Percentiles rank a stretch among this genome's conserved stretches.
phyloP scores from a whole-genome alignment of 2,329 filamentous ascomycete genomes.

The Hortaea sp. region DNA sequence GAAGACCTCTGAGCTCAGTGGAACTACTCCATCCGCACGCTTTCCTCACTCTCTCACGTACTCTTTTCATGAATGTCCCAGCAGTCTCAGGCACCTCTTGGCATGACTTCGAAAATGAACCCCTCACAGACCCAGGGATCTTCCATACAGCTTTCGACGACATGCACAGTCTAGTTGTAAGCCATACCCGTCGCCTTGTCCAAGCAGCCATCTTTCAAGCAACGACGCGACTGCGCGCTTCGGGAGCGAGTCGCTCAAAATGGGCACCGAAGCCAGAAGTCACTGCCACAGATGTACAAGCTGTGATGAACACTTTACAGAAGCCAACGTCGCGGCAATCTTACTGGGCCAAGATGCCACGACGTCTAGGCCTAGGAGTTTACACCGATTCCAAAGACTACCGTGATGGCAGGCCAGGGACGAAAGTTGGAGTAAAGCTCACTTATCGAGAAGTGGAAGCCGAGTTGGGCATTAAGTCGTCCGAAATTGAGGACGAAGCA shows the following conservation, averaged over 20 bases:
- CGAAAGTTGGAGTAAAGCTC: constrained; percentile 17
- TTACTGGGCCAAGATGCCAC: constrained; percentile 44
- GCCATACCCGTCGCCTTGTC: constrained; percentile 60
- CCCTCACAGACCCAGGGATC: constrained; percentile 49
- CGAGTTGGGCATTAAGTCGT: constrained; percentile 20
- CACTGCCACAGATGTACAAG: constrained; percentile 38
- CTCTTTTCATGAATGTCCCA: constrained; percentile 64
- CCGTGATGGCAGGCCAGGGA: constrained; percentile 15
- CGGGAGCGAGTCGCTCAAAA: constrained; percentile 15
- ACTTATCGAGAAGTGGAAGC: constrained; percentile 34
- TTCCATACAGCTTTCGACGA: constrained; percentile 67
- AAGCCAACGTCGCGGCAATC: constrained; percentile 36
- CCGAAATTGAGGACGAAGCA: constrained; percentile 3
- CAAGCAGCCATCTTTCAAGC: constrained; percentile 60
- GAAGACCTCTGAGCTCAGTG: constrained; percentile 34
- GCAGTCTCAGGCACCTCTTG: constrained; percentile 10
- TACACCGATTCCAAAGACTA: constrained; percentile 24
- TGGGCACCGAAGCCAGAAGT: constrained; percentile 15
- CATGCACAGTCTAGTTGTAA: constrained; percentile 58
- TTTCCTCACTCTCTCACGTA: constrained; percentile 55
- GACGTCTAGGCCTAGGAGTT: constrained; percentile 44
- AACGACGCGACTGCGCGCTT: constrained; percentile 55
- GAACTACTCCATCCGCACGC: constrained; percentile 48
- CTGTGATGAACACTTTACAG: constrained; percentile 45
- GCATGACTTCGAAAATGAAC: constrained; percentile 19